Conservation (phyloP, 805 yeast species). For the Schwanniomyces polymorphus region DNA sequence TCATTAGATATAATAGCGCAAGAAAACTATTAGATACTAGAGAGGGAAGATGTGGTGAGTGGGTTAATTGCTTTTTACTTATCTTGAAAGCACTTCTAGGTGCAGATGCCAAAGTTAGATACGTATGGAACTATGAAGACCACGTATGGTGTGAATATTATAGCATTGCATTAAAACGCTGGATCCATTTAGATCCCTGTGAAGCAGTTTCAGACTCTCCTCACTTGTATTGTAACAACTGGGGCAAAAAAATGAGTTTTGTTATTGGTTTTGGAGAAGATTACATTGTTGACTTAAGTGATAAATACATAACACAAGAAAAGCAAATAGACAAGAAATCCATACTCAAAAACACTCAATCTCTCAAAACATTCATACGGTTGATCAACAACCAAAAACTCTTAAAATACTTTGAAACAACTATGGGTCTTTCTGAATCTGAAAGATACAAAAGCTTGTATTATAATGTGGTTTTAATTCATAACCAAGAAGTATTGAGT, state of each 20-base stretch:
- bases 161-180: slow-evolving; percentile 55
- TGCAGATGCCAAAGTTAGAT: slow-evolving; percentile 43
- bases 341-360: slow-evolving; percentile 40
- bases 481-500: slow-evolving; percentile 23
- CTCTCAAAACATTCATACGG: slow-evolving; percentile 33
- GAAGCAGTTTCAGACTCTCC: slow-evolving; percentile 88
- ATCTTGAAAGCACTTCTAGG: slow-evolving; percentile 65
- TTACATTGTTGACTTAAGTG: slow-evolving; percentile 69
- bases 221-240: slow-evolving; percentile 69
- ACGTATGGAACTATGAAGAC: slow-evolving; percentile 87
- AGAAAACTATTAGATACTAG: slow-evolving; percentile 58
- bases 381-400: slow-evolving; percentile 32
- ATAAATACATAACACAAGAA: slow-evolving; percentile 55
- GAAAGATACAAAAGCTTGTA: slow-evolving; percentile 25
- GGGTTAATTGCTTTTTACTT: slow-evolving; percentile 83
- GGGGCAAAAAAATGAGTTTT: slow-evolving; percentile 95
- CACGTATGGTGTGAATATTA: slow-evolving; percentile 96
- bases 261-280: slow-evolving; percentile 65
- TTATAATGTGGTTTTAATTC: slow-evolving; percentile 34
- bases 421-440: neutral
- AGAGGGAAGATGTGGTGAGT: slow-evolving; percentile 90
- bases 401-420: slow-evolving; percentile 6
- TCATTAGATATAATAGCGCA: slow-evolving; percentile 78
- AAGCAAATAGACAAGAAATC: slow-evolving; percentile 41
- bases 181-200: slow-evolving; percentile 91